These are phyloP conservation scores for Marvania coccoides DNA, from an alignment of 139 green algal species.

Conservation along the genomic window DNA sequence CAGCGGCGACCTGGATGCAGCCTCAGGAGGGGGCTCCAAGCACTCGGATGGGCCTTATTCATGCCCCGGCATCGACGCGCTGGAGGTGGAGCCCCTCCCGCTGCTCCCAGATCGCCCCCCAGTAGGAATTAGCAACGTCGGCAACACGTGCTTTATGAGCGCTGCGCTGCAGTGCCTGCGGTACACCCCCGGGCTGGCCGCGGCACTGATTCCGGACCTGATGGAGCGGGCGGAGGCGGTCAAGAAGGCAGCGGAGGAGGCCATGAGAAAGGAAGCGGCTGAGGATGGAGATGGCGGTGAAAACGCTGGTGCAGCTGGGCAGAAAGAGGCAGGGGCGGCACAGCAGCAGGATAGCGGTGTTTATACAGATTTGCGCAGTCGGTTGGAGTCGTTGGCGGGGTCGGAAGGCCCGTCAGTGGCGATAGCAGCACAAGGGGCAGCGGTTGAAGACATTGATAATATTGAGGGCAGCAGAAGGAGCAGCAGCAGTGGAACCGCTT, in stretches of 20 bases:
- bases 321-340: neutral
- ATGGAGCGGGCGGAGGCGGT: neutral
- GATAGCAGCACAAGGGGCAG: neutral
- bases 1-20: neutral
- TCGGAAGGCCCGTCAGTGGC: neutral
- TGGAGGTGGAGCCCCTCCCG: neutral
- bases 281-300: neutral
- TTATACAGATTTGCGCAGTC: too few species aligned
- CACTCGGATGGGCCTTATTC: too few species aligned
- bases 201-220: constrained; percentile 35
- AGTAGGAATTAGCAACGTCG: constrained; percentile 12
- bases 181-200: constrained; percentile 31
- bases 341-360: too few species aligned
- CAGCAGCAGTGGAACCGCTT: neutral
- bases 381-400: too few species aligned
- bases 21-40: neutral
- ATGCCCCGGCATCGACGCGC: neutral
- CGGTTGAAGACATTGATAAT: too few species aligned
- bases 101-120: neutral
- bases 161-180: constrained; percentile 54
- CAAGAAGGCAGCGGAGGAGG: neutral
- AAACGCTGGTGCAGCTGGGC: neutral
- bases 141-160: constrained; percentile 60
- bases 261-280: neutral
- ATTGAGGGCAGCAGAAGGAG: neutral